Evolutionary conservation across 2,329 filamentous ascomycete species (phyloP), one percentile per base, ranked within the genome.

Genomic region (Hypoxylon sp.): DNA sequence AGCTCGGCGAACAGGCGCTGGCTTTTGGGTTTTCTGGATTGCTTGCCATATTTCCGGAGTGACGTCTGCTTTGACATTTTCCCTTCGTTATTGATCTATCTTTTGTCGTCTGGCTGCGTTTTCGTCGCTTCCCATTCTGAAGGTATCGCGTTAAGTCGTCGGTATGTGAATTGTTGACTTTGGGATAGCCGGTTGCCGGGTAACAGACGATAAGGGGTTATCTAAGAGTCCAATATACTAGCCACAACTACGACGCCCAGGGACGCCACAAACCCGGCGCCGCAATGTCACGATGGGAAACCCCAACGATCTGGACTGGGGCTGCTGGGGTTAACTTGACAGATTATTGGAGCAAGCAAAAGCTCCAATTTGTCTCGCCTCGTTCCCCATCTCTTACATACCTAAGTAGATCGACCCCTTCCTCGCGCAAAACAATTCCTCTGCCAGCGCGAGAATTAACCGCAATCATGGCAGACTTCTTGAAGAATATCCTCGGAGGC

Each of bases 401-500:
- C 20, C 28, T 17, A 58, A n/a, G n/a, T n/a, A 26, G 24, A 49
- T 64, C 43, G 43, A 53, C 58, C 56, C 50, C 50, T 58, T 57
- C 57, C 59, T 70, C 61, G 68, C 67, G 64, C 61, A 56, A 57
- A 65, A 47, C 62, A 56, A 58, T 34, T 48, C 58, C 60, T 61
- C 59, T 46, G 22, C 41, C 11, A 1, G 41, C 43, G 69, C 67
- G 65, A 57, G 65, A 66, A 62, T 62, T 47, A 60, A 69, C 4
- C n/a, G 73, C 70, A 72, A 76, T 64, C 75, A 87, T 87, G 85
- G 84, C 84, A 70, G 81, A 84, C 72, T 78, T 90, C 69, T 75
- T 91, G 70, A 91, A 91, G 79, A 87, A 86, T 75, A 78, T 92
- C 73, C 86, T 93, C 72, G 89, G 89, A 74, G 89, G 86, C 75